Evolutionary conservation across 2,329 filamentous ascomycete species (phyloP).

Genomic region (Fusarium liriodendri): DNA sequence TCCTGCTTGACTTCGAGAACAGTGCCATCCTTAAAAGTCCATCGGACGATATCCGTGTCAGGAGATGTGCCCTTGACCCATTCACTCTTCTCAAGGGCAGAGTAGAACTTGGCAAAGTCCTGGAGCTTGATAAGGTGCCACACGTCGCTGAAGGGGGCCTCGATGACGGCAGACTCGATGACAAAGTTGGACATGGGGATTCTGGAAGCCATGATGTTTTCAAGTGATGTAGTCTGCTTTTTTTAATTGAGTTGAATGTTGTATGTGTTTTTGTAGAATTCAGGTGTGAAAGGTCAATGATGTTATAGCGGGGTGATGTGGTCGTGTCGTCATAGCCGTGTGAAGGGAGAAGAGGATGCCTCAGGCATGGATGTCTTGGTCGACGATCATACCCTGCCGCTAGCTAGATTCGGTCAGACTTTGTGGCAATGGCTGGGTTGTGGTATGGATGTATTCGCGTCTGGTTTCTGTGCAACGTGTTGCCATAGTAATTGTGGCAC

Average conservation of each 20-base stretch:
- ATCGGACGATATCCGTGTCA: slow-evolving; percentile 76
- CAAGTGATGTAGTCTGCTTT: not conserved
- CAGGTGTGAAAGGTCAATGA: not conserved
- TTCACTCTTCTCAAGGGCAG: slow-evolving; percentile 70
- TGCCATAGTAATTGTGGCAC: not conserved
- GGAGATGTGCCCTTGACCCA: slow-evolving; percentile 70
- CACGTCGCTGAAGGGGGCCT: slow-evolving; percentile 72
- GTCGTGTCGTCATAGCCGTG: not conserved
- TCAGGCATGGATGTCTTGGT: not conserved
- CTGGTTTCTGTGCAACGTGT: not conserved
- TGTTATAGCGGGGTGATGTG: not conserved
- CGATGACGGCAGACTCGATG: slow-evolving; percentile 75
- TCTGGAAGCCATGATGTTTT: slow-evolving; percentile 39
- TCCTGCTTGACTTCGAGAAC: slow-evolving; percentile 80
- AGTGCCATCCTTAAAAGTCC: slow-evolving; percentile 77
- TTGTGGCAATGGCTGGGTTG: not conserved
- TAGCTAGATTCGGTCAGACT: not conserved
- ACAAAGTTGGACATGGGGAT: slow-evolving; percentile 77
- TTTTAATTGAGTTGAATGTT: not conserved
- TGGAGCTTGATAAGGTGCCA: slow-evolving; percentile 82
- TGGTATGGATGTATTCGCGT: not conserved
- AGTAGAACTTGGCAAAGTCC: slow-evolving; percentile 76
- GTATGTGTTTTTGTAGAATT: not conserved
- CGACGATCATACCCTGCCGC: not conserved
- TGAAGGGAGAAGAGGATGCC: not conserved